Percentiles rank a stretch among this genome's conserved stretches.
These are phyloP conservation scores for Beta vulgaris DNA, from an alignment of 148 eudicot genomes.

Conservation along the genomic window DNA sequence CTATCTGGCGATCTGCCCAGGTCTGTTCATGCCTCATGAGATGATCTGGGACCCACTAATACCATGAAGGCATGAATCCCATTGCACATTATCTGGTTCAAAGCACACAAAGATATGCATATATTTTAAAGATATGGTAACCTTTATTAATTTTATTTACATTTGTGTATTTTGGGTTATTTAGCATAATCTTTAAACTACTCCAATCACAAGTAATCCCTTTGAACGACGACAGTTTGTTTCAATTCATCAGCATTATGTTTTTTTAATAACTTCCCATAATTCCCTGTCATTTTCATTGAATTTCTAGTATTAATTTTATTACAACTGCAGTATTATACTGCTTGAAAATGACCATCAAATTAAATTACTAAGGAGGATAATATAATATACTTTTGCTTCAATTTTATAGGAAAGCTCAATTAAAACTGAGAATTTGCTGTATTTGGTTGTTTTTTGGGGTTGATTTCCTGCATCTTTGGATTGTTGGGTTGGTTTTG, in stretches of 20 bases:
- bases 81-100: no score
- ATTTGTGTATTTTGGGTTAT: background rate
- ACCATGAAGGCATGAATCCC: no score
- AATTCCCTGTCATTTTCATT: conserved; percentile 12
- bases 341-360: background rate
- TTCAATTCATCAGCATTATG: background rate
- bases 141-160: background rate
- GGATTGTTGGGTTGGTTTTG: conserved; percentile 4
- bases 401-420: background rate
- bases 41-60: no score
- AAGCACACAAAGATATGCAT: background rate
- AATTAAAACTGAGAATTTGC: background rate
- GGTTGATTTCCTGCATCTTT: background rate
- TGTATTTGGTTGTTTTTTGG: conserved; percentile 11
- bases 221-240: background rate
- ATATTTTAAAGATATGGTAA: conserved; percentile 8
- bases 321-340: background rate
- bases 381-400: background rate
- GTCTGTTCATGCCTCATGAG: no score
- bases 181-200: background rate
- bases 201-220: conserved; percentile 5
- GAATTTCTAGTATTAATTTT: no score
- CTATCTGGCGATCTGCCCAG: no score
- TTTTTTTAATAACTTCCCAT: background rate
- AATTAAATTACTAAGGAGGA: background rate